Conservation (phyloP, 192 early-diverging fungal genomes). For the Rhizoclosmatium sp. region DNA sequence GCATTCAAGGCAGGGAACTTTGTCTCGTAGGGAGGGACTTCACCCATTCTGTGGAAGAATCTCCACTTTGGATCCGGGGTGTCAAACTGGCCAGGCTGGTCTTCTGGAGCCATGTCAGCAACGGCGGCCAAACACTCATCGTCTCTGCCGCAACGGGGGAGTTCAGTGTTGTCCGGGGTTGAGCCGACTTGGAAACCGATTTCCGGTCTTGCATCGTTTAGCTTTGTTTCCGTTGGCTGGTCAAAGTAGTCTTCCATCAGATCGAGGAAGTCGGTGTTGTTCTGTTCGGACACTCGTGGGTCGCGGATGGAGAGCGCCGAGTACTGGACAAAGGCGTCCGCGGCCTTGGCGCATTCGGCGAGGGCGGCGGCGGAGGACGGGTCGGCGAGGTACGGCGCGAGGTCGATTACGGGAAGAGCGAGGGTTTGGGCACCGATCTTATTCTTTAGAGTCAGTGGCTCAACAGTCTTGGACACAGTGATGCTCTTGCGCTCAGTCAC, state of each 20-base stretch:
- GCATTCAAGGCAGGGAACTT: conserved; percentile 71
- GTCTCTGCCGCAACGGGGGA: conserved; percentile 69
- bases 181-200: conserved; percentile 61
- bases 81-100: conserved; percentile 23
- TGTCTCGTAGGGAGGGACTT: conserved; percentile 55
- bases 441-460: not conserved
- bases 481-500: not conserved
- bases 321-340: conserved; percentile 68
- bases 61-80: conserved; percentile 76
- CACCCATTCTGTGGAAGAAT: conserved; percentile 70
- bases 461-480: not conserved
- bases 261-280: conserved; percentile 62
- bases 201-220: conserved; percentile 70
- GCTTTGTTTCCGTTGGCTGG: conserved; percentile 67
- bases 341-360: conserved; percentile 48
- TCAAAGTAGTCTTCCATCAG: conserved; percentile 76
- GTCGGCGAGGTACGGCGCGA: conserved; percentile 62
- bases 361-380: conserved; percentile 54
- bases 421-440: conserved; percentile 11
- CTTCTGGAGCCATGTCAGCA: conserved; percentile 26
- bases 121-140: conserved; percentile 65
- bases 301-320: conserved; percentile 70
- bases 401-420: conserved; percentile 61
- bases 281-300: conserved; percentile 67
- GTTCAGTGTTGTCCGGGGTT: conserved; percentile 74